Conservation (phyloP, 306 rosid genomes). For the Morella rubra region DNA sequence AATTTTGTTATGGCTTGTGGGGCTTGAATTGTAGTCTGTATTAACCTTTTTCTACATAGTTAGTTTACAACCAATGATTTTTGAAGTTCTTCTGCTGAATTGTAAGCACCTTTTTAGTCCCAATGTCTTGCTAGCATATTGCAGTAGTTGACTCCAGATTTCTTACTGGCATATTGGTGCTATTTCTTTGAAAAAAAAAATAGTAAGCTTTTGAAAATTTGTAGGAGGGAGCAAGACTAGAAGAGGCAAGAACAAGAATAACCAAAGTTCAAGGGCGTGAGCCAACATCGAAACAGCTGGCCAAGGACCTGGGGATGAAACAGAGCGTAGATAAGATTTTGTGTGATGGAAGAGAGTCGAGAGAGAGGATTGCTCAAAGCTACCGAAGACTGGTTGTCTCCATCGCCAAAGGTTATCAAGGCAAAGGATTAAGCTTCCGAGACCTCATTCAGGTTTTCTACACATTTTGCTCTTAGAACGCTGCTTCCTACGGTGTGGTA, state of each 20-base stretch:
- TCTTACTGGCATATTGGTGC: not conserved
- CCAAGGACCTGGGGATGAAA: constrained; percentile 31
- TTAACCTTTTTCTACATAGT: not conserved
- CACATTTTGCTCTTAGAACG: constrained; percentile 14
- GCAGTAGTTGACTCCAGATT: not conserved
- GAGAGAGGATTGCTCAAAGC: constrained; percentile 49
- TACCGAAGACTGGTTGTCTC: constrained; percentile 65
- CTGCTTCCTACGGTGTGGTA: constrained; percentile 4
- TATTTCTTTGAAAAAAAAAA: constrained; percentile 1
- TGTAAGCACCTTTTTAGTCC: not conserved
- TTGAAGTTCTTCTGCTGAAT: not conserved
- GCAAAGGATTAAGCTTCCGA: constrained; percentile 69
- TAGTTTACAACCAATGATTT: not conserved
- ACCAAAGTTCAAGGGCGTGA: constrained; percentile 39
- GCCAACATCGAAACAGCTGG: constrained; percentile 38
- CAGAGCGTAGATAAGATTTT: constrained; percentile 47
- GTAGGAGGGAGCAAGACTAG: constrained; percentile 69
- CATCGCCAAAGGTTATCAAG: constrained; percentile 61
- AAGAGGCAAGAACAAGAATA: constrained; percentile 39
- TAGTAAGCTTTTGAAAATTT: constrained; percentile 5
- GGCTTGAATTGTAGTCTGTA: not conserved
- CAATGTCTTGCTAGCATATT: not conserved
- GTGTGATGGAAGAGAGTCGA: constrained; percentile 52
- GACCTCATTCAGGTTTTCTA: constrained; percentile 80
- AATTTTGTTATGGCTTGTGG: not conserved